Base-by-base conservation (phyloP, 192 early-diverging fungal genomes). In the Coemansia sp. region DNA sequence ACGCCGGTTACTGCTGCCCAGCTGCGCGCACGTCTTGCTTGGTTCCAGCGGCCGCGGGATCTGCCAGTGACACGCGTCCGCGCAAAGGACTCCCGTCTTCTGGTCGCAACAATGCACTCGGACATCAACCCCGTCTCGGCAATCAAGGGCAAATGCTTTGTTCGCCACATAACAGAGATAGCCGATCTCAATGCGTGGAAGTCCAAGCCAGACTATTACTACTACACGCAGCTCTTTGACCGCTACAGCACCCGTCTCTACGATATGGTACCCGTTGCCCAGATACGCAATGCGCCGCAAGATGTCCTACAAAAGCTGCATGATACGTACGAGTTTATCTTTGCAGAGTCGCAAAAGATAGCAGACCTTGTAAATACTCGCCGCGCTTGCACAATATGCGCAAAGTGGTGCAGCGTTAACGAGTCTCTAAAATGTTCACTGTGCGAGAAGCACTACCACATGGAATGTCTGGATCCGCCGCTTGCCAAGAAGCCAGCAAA, bases 191-290 rank as follows among this genome's bases (percentile, higher is more conserved):
- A 18, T 26, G 60, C 69, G 8, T 85, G 80, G 79, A 78, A 80
- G 63, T 33, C 56, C 14, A 49, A 59, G 34, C 85, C 89, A 1
- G 90, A 95, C 72, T 85, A 88, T 72, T 97, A 94, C 76, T 95
- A 93, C 68, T 97, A 91, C 75, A 77, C 87, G 52, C 93, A 94
- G 70, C 84, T 97, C 18, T 97, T 93, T 66, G 95, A 97, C 73
- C 88, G 94, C 34, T 95, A 93, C 82, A 96, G 90, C 26, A 89
- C 91, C 39, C 89, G 93, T 9, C 77, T 93, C 12, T 95, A 94
- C 75, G 95, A 97, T 66, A 92, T 95, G 14, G 71, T 95, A 4
- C 93, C 95, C 0, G 85, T 92, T 24, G 84, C 88, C 24, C 78
- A 88, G 24, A 90, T 94, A 44, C 91, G 87, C 41, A 94, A 94